Percentiles rank a stretch among this genome's conserved stretches.
Evolutionary conservation across 768 basidiomycete species (phyloP).

Genomic region (Gelatoporia subvermispora): DNA sequence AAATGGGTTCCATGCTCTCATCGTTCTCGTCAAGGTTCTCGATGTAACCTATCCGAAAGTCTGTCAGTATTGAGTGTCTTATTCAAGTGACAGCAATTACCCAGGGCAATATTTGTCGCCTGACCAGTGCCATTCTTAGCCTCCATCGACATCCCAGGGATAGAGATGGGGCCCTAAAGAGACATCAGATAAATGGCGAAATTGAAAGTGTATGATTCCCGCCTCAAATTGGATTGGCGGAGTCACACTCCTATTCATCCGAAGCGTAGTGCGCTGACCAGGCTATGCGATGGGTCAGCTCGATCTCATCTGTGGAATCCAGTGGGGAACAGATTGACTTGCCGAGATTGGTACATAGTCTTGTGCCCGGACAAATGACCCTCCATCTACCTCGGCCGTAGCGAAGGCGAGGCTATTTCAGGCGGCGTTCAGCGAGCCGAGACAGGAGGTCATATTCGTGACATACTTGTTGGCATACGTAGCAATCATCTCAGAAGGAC

Average conservation of each 20-base stretch:
- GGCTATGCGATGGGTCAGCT: not conserved
- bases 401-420: constrained; percentile 2
- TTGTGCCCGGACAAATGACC: not conserved
- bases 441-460: not conserved
- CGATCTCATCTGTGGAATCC: too few species aligned
- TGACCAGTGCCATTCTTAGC: constrained; percentile 2
- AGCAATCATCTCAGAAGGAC: not conserved
- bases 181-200: not conserved
- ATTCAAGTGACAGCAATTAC: not conserved
- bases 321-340: not conserved
- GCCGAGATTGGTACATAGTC: constrained; percentile 4
- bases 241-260: not conserved
- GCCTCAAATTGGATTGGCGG: constrained; percentile 1
- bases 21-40: not conserved
- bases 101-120: not conserved
- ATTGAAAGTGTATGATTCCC: not conserved
- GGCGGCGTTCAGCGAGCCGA: not conserved
- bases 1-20: constrained; percentile 1
- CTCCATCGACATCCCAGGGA: not conserved
- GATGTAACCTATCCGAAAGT: constrained; percentile 1
- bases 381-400: not conserved
- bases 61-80: not conserved
- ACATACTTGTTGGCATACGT: constrained; percentile 4
- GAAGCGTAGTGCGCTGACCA: constrained; percentile 1
- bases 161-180: constrained; percentile 1